phyloP scores from a whole-genome alignment of 1,284 basidiomycete species.

The Trametes pubescens region DNA sequence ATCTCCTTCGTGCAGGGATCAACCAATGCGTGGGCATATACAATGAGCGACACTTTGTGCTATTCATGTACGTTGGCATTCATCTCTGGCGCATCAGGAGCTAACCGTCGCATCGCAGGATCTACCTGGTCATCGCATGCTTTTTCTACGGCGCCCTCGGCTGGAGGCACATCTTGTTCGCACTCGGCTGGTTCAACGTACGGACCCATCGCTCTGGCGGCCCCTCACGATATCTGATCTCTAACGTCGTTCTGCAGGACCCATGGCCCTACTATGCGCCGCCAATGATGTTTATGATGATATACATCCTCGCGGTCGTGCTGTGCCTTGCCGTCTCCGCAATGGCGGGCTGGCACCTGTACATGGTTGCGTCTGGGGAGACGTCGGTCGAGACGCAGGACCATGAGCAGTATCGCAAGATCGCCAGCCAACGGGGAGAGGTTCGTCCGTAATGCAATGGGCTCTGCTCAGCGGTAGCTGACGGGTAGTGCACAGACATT shows the following conservation, averaged over 20 bases:
- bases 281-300: constrained; percentile 73
- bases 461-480: not conserved
- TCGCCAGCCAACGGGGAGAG: constrained; percentile 77
- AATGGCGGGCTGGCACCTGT: constrained; percentile 86
- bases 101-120: constrained; percentile 50
- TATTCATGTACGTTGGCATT: constrained; percentile 80
- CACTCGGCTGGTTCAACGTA: constrained; percentile 56
- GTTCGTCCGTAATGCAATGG: constrained; percentile 48
- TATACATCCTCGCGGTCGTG: constrained; percentile 81
- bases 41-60: constrained; percentile 95
- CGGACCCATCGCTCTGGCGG: constrained; percentile 19
- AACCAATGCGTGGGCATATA: constrained; percentile 96
- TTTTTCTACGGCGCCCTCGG: constrained; percentile 67
- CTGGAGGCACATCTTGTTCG: constrained; percentile 61
- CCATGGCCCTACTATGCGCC: constrained; percentile 77
- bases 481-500: constrained; percentile 61
- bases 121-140: constrained; percentile 74
- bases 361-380: constrained; percentile 80
- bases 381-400: constrained; percentile 94
- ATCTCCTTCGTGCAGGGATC: constrained; percentile 72
- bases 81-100: not conserved
- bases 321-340: constrained; percentile 82
- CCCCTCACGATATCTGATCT: not conserved
- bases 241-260: constrained; percentile 30
- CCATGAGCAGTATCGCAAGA: constrained; percentile 78